Evolutionary conservation across 2,329 filamentous ascomycete genomes (phyloP).

Genomic region (Didymosphaeria variabile): DNA sequence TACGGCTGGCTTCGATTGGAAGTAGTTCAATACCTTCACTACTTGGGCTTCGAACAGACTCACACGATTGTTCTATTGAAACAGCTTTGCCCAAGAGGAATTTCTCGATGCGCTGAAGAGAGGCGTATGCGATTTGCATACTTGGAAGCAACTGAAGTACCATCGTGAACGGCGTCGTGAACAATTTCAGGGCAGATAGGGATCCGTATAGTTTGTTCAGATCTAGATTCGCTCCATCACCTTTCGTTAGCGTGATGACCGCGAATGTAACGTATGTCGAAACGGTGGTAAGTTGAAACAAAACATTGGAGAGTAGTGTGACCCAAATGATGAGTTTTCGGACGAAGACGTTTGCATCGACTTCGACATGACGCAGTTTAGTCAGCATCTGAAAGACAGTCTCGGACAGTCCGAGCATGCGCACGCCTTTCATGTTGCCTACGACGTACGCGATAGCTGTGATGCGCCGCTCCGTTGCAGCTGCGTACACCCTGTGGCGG

Average conservation of each 20-base stretch:
- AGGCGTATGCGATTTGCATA: slow-evolving; percentile 28
- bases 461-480: slow-evolving; percentile 32
- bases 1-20: not conserved
- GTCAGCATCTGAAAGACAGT: slow-evolving; percentile 28
- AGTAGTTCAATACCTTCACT: slow-evolving; percentile 5
- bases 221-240: slow-evolving; percentile 19
- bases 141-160: slow-evolving; percentile 28
- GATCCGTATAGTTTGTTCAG: slow-evolving; percentile 35
- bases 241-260: slow-evolving; percentile 24
- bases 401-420: slow-evolving; percentile 34
- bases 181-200: slow-evolving; percentile 36
- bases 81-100: slow-evolving; percentile 2
- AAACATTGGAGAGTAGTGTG: slow-evolving; percentile 30
- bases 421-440: slow-evolving; percentile 34
- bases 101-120: slow-evolving; percentile 21
- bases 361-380: slow-evolving; percentile 29
- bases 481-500: slow-evolving; percentile 29
- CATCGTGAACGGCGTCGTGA: slow-evolving; percentile 30
- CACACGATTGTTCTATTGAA: not conserved
- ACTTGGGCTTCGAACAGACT: not conserved
- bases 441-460: slow-evolving; percentile 30
- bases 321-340: slow-evolving; percentile 25
- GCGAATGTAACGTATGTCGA: slow-evolving; percentile 32
- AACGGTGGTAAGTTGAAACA: slow-evolving; percentile 32
- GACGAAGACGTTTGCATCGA: slow-evolving; percentile 20